Evolutionary conservation across 495 filamentous ascomycete genomes (phyloP), one percentile per base, ranked within the genome.

Genomic region (Daldinia grandis): DNA sequence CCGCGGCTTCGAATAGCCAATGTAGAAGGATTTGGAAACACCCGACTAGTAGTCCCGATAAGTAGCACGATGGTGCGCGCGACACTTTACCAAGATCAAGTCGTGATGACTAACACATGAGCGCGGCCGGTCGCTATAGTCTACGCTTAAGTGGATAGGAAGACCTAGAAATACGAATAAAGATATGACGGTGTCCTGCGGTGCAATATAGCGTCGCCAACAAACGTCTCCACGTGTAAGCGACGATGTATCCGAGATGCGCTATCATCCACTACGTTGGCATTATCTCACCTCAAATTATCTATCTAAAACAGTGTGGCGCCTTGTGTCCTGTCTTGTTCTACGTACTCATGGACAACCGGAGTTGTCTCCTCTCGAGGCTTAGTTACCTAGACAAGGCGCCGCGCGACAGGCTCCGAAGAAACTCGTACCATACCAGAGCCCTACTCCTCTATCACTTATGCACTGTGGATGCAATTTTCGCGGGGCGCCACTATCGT

Each of bases 401-500:
- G 38, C 54, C 37, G 35, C 61, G 50, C 49, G 28, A 38, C 25
- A 38, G 25, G 61, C 50, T 54, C 33, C 35, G 50, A 55, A 25
- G 21, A 56, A 35, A 57, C 54, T 37, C 54, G 49, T 57, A 38
- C 19, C 33, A 57, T 57, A 30, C 15, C n/a, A 56, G 27, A 21
- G 8, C 44, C 24, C 15, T 21, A 31, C n/a, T 33, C 50, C 25
- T 40, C 40, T 60, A 44, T 47, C 42, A 47, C 42, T 47, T 47
- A 47, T 47, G 42, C 42, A 47, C 42, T 47, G 42, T 47, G 42
- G 58, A 50, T 21, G 8, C 21, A 21, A 72, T 67, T 59, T 55
- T 75, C 75, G 56, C 50, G 64, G 66, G 64, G 66, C 31, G 78
- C 76, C 67, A 78, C 74, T 65, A 59, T 76, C 42, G 24, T 66